A percentile compares a stretch with the other conserved stretches of the same genome.
phyloP scores from a whole-genome alignment of 179 eudicot genomes.

The Beta macrorhiza region DNA sequence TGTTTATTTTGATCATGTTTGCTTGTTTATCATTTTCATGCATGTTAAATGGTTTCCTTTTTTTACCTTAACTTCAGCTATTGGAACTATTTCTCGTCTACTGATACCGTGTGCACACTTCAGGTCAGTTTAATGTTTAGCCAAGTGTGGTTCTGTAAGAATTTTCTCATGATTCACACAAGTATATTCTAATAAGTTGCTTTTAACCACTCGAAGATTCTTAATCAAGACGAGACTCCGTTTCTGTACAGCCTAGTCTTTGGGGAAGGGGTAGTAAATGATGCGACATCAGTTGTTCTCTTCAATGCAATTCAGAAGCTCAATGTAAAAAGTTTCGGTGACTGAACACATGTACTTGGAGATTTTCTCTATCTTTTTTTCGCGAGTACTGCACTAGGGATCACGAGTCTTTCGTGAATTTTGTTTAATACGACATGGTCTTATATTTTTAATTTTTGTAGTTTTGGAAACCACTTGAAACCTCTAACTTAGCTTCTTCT shows the following conservation, averaged over 20 bases:
- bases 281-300: slow-evolving; percentile 93
- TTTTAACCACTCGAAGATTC: slow-evolving; percentile 44
- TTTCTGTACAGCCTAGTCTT: slow-evolving; percentile 28
- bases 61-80: slow-evolving; percentile 47
- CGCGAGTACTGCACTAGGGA: slow-evolving; percentile 80
- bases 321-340: slow-evolving; percentile 56
- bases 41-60: neutral
- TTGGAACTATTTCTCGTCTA: slow-evolving; percentile 89
- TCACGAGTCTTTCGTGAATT: slow-evolving; percentile 13
- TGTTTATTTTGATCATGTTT: neutral
- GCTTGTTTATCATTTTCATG: neutral
- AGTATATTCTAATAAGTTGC: neutral
- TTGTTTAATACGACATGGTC: too few species aligned
- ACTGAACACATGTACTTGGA: slow-evolving; percentile 52
- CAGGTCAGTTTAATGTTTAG: slow-evolving; percentile 50
- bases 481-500: too few species aligned
- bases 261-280: slow-evolving; percentile 99
- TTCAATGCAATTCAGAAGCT: slow-evolving; percentile 90
- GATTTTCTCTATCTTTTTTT: slow-evolving; percentile 82
- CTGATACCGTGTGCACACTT: slow-evolving; percentile 95
- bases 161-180: too few species aligned
- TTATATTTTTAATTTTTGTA: neutral
- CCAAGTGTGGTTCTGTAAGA: neutral
- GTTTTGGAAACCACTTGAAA: neutral
- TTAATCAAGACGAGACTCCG: slow-evolving; percentile 95